These are phyloP conservation scores for Rhododendron williamsianum DNA, from an alignment of 148 eudicot genomes.

Conservation along the genomic window DNA sequence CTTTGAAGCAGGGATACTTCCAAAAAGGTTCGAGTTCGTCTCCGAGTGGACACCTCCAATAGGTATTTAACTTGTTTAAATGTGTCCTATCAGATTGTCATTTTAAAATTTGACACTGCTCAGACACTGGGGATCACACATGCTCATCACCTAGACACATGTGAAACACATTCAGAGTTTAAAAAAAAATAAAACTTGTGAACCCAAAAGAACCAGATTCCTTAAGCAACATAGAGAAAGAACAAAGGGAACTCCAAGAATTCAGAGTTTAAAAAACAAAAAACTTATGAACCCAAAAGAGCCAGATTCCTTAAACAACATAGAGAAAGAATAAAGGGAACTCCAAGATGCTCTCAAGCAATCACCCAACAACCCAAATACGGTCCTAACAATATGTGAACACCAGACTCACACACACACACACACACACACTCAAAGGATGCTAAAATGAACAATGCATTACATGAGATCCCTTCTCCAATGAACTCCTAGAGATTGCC, in stretches of 20 bases:
- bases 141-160: no score
- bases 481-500: not conserved
- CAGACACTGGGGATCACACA: not conserved
- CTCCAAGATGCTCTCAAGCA: not conserved
- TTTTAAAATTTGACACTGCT: not conserved
- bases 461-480: not conserved
- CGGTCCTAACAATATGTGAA: not conserved
- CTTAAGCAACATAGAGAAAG: no score
- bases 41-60: not conserved
- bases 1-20: not conserved
- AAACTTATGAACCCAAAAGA: not conserved
- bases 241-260: not conserved
- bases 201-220: no score
- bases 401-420: no score
- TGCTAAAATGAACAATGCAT: not conserved
- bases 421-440: not conserved
- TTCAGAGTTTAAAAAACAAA: not conserved
- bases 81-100: not conserved
- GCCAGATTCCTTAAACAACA: not conserved
- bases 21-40: not conserved
- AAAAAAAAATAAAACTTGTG: no score
- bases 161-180: no score
- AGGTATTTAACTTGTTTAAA: not conserved
- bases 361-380: not conserved
- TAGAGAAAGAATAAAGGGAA: not conserved